Percentiles rank a stretch among this genome's conserved stretches.
These are phyloP conservation scores for Pichia sp. DNA, from an alignment of 1,139 yeast genomes.

Conservation along the genomic window DNA sequence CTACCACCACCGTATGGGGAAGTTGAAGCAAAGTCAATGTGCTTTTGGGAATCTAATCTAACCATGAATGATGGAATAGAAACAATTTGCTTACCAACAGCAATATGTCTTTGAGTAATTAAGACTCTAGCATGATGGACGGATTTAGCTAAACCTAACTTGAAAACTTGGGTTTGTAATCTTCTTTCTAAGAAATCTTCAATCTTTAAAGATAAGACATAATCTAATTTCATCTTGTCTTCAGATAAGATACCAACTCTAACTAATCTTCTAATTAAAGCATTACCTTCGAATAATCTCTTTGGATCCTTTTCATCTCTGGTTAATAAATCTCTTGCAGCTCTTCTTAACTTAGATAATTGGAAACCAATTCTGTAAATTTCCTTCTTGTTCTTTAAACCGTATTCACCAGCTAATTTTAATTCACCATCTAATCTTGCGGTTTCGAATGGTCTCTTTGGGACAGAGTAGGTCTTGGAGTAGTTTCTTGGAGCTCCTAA, in stretches of 20 bases:
- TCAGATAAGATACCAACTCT: constrained; percentile 98
- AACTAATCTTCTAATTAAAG: constrained; percentile 96
- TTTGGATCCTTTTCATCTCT: constrained; percentile 99
- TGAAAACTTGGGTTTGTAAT: constrained; percentile 99
- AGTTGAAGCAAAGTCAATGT: constrained; percentile 97
- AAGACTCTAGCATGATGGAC: constrained; percentile 99
- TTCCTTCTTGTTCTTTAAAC: constrained; percentile 99
- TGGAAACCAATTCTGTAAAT: constrained; percentile 98
- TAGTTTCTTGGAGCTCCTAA: constrained; percentile 95
- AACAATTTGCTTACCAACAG: constrained; percentile 99
- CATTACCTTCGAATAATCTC: constrained; percentile 99
- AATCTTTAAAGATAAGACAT: constrained; percentile 94
- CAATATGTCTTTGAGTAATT: constrained; percentile 98
- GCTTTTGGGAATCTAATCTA: constrained; percentile 99
- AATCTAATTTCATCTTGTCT: constrained; percentile 99
- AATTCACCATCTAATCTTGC: constrained; percentile 99
- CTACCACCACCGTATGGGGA: constrained; percentile 99
- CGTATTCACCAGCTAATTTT: constrained; percentile 99
- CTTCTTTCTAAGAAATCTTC: constrained; percentile 99
- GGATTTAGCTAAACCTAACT: constrained; percentile 98
- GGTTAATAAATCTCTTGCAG: constrained; percentile 99
- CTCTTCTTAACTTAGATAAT: constrained; percentile 99
- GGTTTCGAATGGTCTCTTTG: constrained; percentile 98
- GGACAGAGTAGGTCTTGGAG: constrained; percentile 99
- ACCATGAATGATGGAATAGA: constrained; percentile 99